Base-by-base conservation (phyloP, 2,329 filamentous ascomycete species). In the Pseudocercospora musae region DNA sequence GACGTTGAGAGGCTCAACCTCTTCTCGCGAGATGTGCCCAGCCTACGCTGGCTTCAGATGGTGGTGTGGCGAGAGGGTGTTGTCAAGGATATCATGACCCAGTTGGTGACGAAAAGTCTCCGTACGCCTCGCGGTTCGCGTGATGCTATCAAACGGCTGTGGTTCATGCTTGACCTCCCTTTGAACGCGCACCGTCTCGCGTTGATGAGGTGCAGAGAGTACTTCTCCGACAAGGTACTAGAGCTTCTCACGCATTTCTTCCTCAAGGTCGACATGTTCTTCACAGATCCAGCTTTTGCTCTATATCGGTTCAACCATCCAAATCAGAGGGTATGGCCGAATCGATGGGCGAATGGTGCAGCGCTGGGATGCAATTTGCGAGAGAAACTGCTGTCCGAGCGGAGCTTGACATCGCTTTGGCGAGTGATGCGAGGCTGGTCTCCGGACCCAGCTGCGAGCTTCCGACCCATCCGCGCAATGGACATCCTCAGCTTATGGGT, bases 81-180 rank as follows among this genome's bases (percentile, higher is more conserved):
- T 37, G 81, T 85, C 63, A 77, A 81, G 25, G 84, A 90, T 67
- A 89, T 92, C 66, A 73, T 89, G n/a, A 82, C 82, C 13, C 77
- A 82, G 11, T 78, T 92, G 67, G 84, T 84, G 0, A 78, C 82
- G 13, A 76, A 82, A 48, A 87, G 87, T 1, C 82, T 87, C 61
- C 80, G 82, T 9, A 66, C 66, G 29, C 69, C 69, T 2, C 31
- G 46, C 7, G 68, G 66, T 11, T 71, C 69, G 6, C 42, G 70
- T 25, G 69, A 71, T 13, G 68, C 72, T 3, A 57, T 63, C 23
- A 63, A 63, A 69, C 89, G 90, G 71, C 78, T 91, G 18, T 95
- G 91, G 91, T 81, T 89, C 57, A 71, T 90, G 33, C 86, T 92
- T 79, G 89, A 92, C 70, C 77, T 88, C 3, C 78, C 84, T 0